Conservation (phyloP, 2,329 filamentous ascomycete genomes). For the Lachnellula cervina region DNA sequence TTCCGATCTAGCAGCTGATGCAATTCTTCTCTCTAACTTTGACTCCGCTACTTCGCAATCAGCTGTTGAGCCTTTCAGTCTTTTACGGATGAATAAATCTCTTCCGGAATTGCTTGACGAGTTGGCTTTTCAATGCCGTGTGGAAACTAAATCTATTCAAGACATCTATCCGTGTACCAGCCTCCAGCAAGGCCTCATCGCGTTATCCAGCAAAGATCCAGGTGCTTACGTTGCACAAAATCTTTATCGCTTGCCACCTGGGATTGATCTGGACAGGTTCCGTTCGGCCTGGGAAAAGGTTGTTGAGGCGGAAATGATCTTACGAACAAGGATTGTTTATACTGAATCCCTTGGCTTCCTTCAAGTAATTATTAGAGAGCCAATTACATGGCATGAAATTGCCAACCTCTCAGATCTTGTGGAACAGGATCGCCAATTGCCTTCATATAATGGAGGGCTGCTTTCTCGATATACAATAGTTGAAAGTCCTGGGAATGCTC, state of each 20-base stretch:
- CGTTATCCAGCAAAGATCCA: constrained; percentile 28
- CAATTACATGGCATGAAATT: constrained; percentile 4
- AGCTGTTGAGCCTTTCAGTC: constrained; percentile 12
- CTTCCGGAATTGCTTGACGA: not conserved
- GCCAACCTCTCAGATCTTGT: not conserved
- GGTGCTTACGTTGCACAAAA: constrained; percentile 34
- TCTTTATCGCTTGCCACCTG: constrained; percentile 14
- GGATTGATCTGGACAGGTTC: constrained; percentile 18
- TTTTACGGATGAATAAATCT: constrained; percentile 8
- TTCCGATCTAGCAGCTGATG: constrained; percentile 35
- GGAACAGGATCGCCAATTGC: not conserved
- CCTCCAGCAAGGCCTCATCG: constrained; percentile 36
- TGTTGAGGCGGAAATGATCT: constrained; percentile 21
- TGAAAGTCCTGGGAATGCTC: not conserved
- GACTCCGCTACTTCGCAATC: constrained; percentile 18
- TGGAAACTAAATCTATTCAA: constrained; percentile 18
- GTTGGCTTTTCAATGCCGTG: not conserved
- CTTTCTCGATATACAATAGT: constrained; percentile 9
- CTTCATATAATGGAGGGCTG: not conserved
- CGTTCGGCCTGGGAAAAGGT: constrained; percentile 26
- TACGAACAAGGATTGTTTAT: constrained; percentile 32
- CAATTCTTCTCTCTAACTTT: constrained; percentile 15
- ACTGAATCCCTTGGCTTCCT: constrained; percentile 1
- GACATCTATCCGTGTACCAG: constrained; percentile 37
- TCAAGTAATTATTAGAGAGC: constrained; percentile 15